Conservation (phyloP, 148 eudicot species). For the Euryodendron excelsum region DNA sequence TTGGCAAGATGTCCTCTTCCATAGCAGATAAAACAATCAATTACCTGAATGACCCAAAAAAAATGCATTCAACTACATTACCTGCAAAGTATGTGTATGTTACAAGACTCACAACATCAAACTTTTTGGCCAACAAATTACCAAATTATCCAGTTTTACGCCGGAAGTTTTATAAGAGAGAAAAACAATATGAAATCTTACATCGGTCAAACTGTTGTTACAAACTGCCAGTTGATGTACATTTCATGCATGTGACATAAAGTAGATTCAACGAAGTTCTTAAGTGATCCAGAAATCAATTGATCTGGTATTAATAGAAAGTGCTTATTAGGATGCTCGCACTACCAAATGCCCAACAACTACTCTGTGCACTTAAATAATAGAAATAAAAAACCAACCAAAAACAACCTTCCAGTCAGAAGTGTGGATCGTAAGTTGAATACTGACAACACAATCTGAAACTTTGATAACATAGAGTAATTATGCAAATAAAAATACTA, state of each 20-base stretch:
- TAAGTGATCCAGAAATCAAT: background rate
- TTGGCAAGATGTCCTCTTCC: slow-evolving; percentile 37
- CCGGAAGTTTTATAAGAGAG: background rate
- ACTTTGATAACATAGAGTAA: background rate
- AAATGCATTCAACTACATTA: background rate
- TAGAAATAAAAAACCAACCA: background rate
- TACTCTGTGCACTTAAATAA: background rate
- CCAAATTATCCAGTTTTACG: background rate
- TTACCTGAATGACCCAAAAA: slow-evolving; percentile 28
- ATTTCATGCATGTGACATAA: background rate
- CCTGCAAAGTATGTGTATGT: background rate
- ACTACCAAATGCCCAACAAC: background rate
- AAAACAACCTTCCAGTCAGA: background rate
- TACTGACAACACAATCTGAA: background rate
- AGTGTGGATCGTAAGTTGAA: background rate
- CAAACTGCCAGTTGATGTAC: background rate
- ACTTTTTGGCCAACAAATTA: background rate
- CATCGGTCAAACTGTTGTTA: background rate
- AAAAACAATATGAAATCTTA: background rate
- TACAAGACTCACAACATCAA: background rate
- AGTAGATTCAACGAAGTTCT: background rate
- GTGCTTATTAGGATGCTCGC: background rate
- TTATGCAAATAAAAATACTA: background rate
- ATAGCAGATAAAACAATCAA: slow-evolving; percentile 32
- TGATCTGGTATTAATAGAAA: background rate